Base-by-base conservation (phyloP, 192 early-diverging fungal genomes). In the Hyaloraphidium curvatum region DNA sequence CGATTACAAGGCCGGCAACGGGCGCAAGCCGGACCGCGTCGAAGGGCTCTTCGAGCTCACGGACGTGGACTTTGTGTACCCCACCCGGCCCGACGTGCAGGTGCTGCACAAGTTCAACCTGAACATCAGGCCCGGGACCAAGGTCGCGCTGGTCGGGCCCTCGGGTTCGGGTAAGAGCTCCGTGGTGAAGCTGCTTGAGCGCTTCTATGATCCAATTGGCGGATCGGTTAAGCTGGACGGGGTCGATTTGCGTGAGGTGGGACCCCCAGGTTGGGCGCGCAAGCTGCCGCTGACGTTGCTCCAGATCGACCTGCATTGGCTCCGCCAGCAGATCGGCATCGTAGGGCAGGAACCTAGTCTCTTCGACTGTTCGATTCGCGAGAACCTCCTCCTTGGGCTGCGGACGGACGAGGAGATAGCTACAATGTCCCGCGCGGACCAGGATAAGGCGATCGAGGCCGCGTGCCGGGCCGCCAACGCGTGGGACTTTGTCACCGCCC, bases 401-500 rank as follows among this genome's bases (percentile, higher is more conserved):
- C n/a, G n/a, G n/a, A n/a, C n/a, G n/a, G n/a, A n/a, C n/a, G 2
- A 2, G 1, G 54, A 55, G 27, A 25, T 31, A 0, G 30, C 41
- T 0, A 28, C 23, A 19, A 22, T 21, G 17, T 21, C 14, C 43
- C 4, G 17, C 4, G 14, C 43, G 43, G 43, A 48, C 14, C 43
- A 22, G 7, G 43, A 48, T 7, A 25, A 11, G 4, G 25, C 14
- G 23, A 25, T 71, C 31, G 50, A 61, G 29, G 54, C 59, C 16
- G 72, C 65, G 1, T 61, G 60, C 41, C 57, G 63, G 48, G 70
- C 80, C 4, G 86, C 79, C 3, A 75, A 86, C 43, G 80, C 83
- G n/a, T 77, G 89, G 58, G 77, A 83, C 31, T 95, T 95, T 57
- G 87, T 95, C 53, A 60, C 62, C 61, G 76, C 80, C 56, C 63